Evolutionary conservation across 169 alveolate genomes (phyloP).

Genomic region (Plasmodium gaboni): DNA sequence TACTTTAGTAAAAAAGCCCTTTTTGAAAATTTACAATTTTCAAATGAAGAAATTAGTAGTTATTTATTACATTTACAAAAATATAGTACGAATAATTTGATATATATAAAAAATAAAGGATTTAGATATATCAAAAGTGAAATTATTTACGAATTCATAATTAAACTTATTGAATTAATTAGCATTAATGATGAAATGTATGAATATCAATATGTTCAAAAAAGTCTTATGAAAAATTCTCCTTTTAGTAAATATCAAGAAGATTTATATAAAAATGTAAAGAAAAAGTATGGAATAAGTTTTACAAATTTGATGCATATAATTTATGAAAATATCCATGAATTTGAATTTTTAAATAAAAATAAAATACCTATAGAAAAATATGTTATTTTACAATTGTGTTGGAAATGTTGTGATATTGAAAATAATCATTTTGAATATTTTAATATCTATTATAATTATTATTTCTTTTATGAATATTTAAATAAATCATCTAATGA

Average conservation of each 20-base stretch:
- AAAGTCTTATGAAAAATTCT: background rate
- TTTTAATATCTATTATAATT: constrained; percentile 56
- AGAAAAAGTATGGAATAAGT: constrained; percentile 45
- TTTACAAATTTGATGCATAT: constrained; percentile 33
- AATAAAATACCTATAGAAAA: constrained; percentile 52
- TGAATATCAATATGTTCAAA: constrained; percentile 32
- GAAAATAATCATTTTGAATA: constrained; percentile 60
- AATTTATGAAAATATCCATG: constrained; percentile 39
- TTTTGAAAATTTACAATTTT: constrained; percentile 61
- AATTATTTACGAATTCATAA: constrained; percentile 49
- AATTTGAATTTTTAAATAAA: constrained; percentile 40
- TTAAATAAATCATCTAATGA: constrained; percentile 33
- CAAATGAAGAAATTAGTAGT: constrained; percentile 68
- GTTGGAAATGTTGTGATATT: constrained; percentile 73
- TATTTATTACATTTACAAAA: constrained; percentile 71
- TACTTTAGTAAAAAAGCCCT: constrained; percentile 56
- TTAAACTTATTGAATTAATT: constrained; percentile 55
- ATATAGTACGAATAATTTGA: constrained; percentile 51
- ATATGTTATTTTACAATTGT: constrained; percentile 60
- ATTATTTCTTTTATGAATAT: constrained; percentile 65
- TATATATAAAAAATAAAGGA: constrained; percentile 58
- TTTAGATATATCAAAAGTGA: constrained; percentile 64
- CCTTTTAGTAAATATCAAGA: constrained; percentile 26
- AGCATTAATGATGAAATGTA: constrained; percentile 61
- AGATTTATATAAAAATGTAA: constrained; percentile 37